A percentile compares a stretch with the other conserved stretches of the same genome.
These are phyloP conservation scores for Physcomitrellopsis africana DNA, from an alignment of 225 moss, liverwort and hornwort species.

Conservation along the genomic window DNA sequence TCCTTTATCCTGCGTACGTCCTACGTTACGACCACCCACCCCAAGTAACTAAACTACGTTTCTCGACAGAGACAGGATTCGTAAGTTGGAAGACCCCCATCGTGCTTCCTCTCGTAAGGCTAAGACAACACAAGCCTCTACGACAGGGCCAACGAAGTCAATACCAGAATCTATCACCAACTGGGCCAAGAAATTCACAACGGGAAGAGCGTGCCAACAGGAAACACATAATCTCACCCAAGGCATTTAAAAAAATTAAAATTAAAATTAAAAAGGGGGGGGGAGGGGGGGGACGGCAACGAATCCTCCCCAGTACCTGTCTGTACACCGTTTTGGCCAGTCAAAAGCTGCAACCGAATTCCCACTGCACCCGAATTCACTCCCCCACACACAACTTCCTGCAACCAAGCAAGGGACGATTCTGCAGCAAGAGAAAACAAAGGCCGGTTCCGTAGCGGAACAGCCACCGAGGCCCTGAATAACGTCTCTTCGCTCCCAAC, in stretches of 20 bases:
- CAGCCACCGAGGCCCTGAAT: conserved; percentile 6
- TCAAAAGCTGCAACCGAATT: conserved; percentile 3
- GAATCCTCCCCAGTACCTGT: neutral
- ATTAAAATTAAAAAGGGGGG: neutral
- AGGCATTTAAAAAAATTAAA: no score
- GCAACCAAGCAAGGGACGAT: neutral
- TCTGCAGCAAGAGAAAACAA: neutral
- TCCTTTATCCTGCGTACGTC: neutral
- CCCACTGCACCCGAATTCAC: neutral
- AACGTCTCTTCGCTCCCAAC: conserved; percentile 20
- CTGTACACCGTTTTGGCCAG: neutral
- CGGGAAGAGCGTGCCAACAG: conserved; percentile 1
- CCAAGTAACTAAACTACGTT: conserved; percentile 16
- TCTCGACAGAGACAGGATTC: conserved; percentile 14
- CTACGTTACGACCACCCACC: conserved; percentile 33
- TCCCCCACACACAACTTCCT: conserved; percentile 14
- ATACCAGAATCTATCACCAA: conserved; percentile 1
- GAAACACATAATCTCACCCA: no score
- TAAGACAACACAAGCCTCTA: no score
- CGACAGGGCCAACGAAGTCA: conserved; percentile 3
- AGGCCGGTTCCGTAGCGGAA: conserved; percentile 10
- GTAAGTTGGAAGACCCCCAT: conserved; percentile 15
- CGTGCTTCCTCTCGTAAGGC: conserved; percentile 1
- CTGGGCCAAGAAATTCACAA: conserved; percentile 30
- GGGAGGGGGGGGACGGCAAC: neutral